Base-by-base conservation (phyloP, 83 land plant species). In the Picea engelmannii region DNA sequence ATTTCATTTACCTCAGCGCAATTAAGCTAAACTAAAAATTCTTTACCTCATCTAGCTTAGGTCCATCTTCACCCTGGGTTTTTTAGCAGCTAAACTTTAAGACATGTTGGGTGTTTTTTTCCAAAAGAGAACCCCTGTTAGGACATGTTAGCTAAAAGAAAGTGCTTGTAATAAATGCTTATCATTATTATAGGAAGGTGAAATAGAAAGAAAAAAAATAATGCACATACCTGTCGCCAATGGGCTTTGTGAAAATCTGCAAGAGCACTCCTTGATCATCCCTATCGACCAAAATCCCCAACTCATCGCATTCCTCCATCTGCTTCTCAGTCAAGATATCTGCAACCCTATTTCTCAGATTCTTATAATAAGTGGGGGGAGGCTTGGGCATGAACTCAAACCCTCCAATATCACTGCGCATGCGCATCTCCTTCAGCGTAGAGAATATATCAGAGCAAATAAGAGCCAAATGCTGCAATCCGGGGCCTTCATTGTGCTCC, bases 371-470 rank as follows among this genome's bases (percentile, higher is more conserved):
- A 10, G 95, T 96, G 15, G 97, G 91, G 59, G 98, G 98, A 24
- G 99, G 99, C 71, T 91, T 82, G 10, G 99, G 97, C 99, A 98
- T 93, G 87, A 98, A 94, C 59, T 98, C 97, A 79, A 98, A 96
- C 3, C 99, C 99, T 5, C 99, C 99, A 17, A 90, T 68, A 4
- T 84, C 81, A 40, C 89, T 89, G 77, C 93, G 76, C 79, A 31
- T 77, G 86, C 92, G 83, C 97, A 98, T 96, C 80, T 93, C 97
- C 84, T 91, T 89, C 79, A 94, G 65, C 2, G 99, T 96, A 60
- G 83, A 58, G 80, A 98, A 91, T 11, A 96, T 91, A 84, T 98
- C 96, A 64, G 86, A 86, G 61, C 87, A 90, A 23, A 84, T 61
- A 62, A 98, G 81, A n/a, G 99, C 99, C 79, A 98, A 87, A 80